Evolutionary conservation across 2,329 filamentous ascomycete genomes (phyloP), one percentile per base, ranked within the genome.

Genomic region (Arthrobotrys musiformis): DNA sequence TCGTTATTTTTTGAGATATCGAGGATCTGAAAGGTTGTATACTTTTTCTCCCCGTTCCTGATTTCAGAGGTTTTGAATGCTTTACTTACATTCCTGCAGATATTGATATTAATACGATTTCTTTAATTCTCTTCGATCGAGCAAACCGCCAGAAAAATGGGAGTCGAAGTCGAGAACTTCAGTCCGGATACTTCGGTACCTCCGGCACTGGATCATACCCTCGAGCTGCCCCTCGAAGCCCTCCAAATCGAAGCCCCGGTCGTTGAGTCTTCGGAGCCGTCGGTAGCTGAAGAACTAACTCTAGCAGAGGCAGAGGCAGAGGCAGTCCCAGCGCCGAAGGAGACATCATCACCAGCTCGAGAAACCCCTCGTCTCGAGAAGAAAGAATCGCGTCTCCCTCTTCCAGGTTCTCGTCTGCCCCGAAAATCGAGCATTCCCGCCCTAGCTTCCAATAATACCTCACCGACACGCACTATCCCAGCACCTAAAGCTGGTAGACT

Each of bases 341-440:
- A 33, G 33, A 22, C 37, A 22, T 8, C 63, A 22, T 69, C 63
- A 6, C 56, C 70, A 19, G 42, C 50, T 4, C 48, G 24, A 30
- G 50, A 33, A 17, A 15, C 42, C 17, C 61, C 70, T 17, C 63
- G 56, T 26, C 40, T 46, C 22, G 63, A 76, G 28, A 76, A 76
- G 22, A 67, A 67, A 28, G 64, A 70, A 26, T 76, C 72, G 0
- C 72, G 64, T 8, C 64, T 76, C 13, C 72, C 64, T 2, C 50
- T 76, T 2, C 72, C 72, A 1, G 72, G 64, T 33, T 70, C 64
- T 11, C 56, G 72, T 24, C 72, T 76, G 13, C 72, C 72, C n/a
- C 58, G 72, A 22, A 76, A 76, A 42, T 63, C 54, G n/a, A 76
- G 72, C 33, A 61, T 64, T 37, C 56, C 64, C 1, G 15, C 64